A percentile compares a stretch with the other conserved stretches of the same genome.
phyloP scores from a whole-genome alignment of 2,329 filamentous ascomycete species.

The Neonectria neomacrospora region DNA sequence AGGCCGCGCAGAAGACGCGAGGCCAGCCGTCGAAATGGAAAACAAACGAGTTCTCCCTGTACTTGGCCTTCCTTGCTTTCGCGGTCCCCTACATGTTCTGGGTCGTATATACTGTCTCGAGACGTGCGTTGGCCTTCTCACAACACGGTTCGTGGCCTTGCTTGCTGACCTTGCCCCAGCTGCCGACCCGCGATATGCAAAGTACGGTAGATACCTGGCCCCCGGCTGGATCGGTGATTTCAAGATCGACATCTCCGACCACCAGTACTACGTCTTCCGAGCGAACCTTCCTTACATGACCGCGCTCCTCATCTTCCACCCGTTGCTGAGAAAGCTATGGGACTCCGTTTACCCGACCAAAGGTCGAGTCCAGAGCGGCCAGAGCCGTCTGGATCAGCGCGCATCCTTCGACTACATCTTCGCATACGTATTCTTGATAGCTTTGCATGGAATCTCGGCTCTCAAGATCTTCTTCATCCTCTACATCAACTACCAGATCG shows the following conservation, averaged over 20 bases:
- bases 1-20: constrained; percentile 51
- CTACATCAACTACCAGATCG: constrained; percentile 83
- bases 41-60: constrained; percentile 86
- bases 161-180: constrained; percentile 60
- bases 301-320: constrained; percentile 80
- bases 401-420: constrained; percentile 86
- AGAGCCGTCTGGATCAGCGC: constrained; percentile 73
- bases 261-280: constrained; percentile 87
- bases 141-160: too few species aligned
- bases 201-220: constrained; percentile 76
- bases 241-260: constrained; percentile 91
- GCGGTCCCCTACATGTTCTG: constrained; percentile 90
- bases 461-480: constrained; percentile 86
- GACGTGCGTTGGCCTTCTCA: constrained; percentile 63
- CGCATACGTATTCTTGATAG: constrained; percentile 79
- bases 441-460: constrained; percentile 85
- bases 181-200: constrained; percentile 81
- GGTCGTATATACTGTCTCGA: constrained; percentile 85
- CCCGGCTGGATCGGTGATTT: constrained; percentile 93
- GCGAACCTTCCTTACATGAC: constrained; percentile 85
- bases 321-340: constrained; percentile 78
- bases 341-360: constrained; percentile 62
- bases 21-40: constrained; percentile 79
- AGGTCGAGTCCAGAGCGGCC: constrained; percentile 54
- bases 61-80: constrained; percentile 74